Percentiles rank a stretch among this genome's conserved stretches.
Evolutionary conservation across 78 protist genomes (phyloP).

Genomic region (Thecamonas trahens): DNA sequence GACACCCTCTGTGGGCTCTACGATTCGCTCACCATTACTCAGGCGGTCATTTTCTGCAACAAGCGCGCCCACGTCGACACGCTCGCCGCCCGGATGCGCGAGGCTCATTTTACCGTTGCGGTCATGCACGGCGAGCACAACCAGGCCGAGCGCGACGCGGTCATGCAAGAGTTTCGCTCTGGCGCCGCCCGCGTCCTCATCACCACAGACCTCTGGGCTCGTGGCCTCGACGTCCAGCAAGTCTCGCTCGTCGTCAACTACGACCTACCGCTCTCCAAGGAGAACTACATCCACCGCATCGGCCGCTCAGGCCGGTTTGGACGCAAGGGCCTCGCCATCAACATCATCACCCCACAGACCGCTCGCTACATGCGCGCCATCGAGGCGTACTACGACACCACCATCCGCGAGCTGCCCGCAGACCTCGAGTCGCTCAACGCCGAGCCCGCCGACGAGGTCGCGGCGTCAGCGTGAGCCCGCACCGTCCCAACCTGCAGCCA

Average conservation of each 20-base stretch:
- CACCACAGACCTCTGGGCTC: slow-evolving; percentile 91
- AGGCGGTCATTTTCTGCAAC: slow-evolving; percentile 96
- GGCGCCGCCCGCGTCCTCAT: slow-evolving; percentile 87
- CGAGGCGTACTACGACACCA: slow-evolving; percentile 65
- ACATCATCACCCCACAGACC: slow-evolving; percentile 64
- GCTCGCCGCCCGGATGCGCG: slow-evolving; percentile 80
- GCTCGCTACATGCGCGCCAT: slow-evolving; percentile 63
- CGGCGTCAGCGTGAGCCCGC: no score
- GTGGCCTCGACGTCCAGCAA: slow-evolving; percentile 87
- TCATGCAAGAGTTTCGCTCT: slow-evolving; percentile 77
- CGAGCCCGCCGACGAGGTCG: no score
- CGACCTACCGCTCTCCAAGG: slow-evolving; percentile 81
- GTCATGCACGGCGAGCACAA: slow-evolving; percentile 94
- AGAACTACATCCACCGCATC: slow-evolving; percentile 61
- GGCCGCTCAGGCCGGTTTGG: slow-evolving; percentile 91
- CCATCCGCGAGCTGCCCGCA: no score
- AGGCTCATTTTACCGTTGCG: slow-evolving; percentile 85
- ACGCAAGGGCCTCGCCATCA: slow-evolving; percentile 85
- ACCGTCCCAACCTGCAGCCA: no score
- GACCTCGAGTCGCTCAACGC: no score
- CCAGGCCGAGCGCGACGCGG: slow-evolving; percentile 83
- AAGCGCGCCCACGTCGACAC: slow-evolving; percentile 80
- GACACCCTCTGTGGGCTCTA: slow-evolving; percentile 98
- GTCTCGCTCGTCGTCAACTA: slow-evolving; percentile 89
- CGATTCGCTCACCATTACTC: slow-evolving; percentile 95